phyloP scores from a whole-genome alignment of 2,329 filamentous ascomycete genomes.

The Neurospora sp. region DNA sequence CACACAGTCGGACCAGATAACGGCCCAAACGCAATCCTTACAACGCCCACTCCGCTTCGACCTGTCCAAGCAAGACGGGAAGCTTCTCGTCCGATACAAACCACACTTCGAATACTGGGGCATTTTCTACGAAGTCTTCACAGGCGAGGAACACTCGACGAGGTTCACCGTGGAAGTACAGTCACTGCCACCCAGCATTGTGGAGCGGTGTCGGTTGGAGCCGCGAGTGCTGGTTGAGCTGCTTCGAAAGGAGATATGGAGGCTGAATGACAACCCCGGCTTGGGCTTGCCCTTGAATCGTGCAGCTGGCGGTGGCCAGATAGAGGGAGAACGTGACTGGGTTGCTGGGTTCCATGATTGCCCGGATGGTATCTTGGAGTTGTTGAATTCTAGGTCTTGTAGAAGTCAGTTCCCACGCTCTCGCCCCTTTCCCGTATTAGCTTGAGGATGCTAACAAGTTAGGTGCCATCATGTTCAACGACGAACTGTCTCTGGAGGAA shows the following conservation, averaged over 20 bases:
- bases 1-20: neutral
- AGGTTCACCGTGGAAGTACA: constrained; percentile 8
- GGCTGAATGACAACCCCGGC: constrained; percentile 38
- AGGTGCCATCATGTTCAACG: constrained; percentile 79
- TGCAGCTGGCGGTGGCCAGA: neutral
- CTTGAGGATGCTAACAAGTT: neutral
- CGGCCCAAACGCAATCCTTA: constrained; percentile 27
- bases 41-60: constrained; percentile 53
- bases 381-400: constrained; percentile 68
- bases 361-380: constrained; percentile 64
- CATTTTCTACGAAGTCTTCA: constrained; percentile 44
- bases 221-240: constrained; percentile 64
- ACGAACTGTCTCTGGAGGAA: constrained; percentile 46
- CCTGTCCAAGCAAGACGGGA: constrained; percentile 48
- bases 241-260: constrained; percentile 66
- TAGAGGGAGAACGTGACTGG: constrained; percentile 34
- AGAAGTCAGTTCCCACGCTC: constrained; percentile 38
- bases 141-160: neutral
- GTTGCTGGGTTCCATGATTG: constrained; percentile 55
- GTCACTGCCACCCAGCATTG: constrained; percentile 59
- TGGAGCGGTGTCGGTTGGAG: constrained; percentile 64
- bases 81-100: constrained; percentile 43
- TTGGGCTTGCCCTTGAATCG: neutral
- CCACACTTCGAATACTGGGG: constrained; percentile 64
- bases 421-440: no score